A percentile compares a stretch with the other conserved stretches of the same genome.
phyloP scores from a whole-genome alignment of 2,329 filamentous ascomycete genomes.

The Fusarium circinatum region DNA sequence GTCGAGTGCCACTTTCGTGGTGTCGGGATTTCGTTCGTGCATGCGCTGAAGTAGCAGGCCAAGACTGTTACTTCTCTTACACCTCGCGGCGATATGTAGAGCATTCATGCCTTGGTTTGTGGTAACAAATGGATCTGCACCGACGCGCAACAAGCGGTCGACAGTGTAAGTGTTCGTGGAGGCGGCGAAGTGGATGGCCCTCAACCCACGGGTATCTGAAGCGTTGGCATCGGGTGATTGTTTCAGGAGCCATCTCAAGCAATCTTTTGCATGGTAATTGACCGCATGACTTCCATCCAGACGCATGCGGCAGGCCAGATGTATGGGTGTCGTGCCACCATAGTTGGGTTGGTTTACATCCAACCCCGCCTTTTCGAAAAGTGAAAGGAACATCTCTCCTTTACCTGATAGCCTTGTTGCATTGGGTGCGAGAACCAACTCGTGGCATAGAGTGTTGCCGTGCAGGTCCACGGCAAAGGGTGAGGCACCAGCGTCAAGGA shows the following conservation, averaged over 20 bases:
- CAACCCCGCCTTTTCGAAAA: slow-evolving; percentile 10
- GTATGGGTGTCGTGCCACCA: slow-evolving; percentile 25
- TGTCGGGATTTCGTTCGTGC: not conserved
- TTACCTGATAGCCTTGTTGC: not conserved
- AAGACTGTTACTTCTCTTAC: slow-evolving; percentile 18
- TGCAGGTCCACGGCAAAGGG: slow-evolving; percentile 15
- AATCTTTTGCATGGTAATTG: not conserved
- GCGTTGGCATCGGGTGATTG: not conserved
- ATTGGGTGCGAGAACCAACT: not conserved
- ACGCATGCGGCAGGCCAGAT: slow-evolving; percentile 14
- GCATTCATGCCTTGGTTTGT: slow-evolving; percentile 26
- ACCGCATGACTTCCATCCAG: not conserved
- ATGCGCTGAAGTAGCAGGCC: slow-evolving; percentile 25
- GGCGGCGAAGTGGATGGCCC: slow-evolving; percentile 34
- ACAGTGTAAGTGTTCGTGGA: slow-evolving; percentile 12
- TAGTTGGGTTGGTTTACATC: slow-evolving; percentile 13
- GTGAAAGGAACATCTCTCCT: not conserved
- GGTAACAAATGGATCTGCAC: slow-evolving; percentile 25
- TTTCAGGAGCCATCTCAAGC: slow-evolving; percentile 9
- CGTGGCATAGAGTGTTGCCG: slow-evolving; percentile 33
- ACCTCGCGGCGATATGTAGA: slow-evolving; percentile 34
- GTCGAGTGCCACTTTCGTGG: slow-evolving; percentile 2
- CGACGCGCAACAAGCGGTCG: slow-evolving; percentile 9
- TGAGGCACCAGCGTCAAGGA: slow-evolving; percentile 17
- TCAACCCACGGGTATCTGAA: slow-evolving; percentile 13